A percentile compares a stretch with the other conserved stretches of the same genome.
Evolutionary conservation across 805 yeast species (phyloP).

Genomic region (Nakazawaea laoshanensis): DNA sequence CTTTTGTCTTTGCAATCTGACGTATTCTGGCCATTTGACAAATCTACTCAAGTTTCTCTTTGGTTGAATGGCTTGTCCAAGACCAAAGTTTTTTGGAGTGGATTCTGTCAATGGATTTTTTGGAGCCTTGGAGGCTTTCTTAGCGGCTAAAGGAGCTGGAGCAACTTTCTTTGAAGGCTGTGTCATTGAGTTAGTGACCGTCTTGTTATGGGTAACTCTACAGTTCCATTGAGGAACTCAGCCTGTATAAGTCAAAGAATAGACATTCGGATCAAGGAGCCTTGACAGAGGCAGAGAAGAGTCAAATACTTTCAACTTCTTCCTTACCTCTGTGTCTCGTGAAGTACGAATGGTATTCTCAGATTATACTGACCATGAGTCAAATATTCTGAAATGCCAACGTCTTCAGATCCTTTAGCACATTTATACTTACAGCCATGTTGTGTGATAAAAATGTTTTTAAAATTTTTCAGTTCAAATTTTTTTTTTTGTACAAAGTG

Average conservation of each 20-base stretch:
- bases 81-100: slow-evolving; percentile 89
- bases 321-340: not conserved
- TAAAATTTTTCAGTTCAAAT: not conserved
- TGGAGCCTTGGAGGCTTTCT: slow-evolving; percentile 40
- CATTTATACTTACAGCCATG: slow-evolving; percentile 9
- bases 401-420: slow-evolving; percentile 25
- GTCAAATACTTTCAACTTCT: too few relatives aligned
- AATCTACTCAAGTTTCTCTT: slow-evolving; percentile 94
- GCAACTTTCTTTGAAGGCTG: slow-evolving; percentile 67
- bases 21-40: slow-evolving; percentile 99
- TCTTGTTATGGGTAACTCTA: slow-evolving; percentile 14
- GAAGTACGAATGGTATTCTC: slow-evolving; percentile 16
- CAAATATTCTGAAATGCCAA: slow-evolving; percentile 14
- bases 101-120: slow-evolving; percentile 87
- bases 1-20: slow-evolving; percentile 98
- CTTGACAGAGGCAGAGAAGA: not conserved
- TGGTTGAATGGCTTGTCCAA: slow-evolving; percentile 94
- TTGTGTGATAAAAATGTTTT: not conserved
- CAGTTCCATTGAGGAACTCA: slow-evolving; percentile 19
- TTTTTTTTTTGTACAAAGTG: too few relatives aligned
- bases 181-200: slow-evolving; percentile 10
- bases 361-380: slow-evolving; percentile 11
- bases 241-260: slow-evolving; percentile 19
- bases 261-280: slow-evolving; percentile 9
- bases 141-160: slow-evolving; percentile 94